Evolutionary conservation across 1,139 yeast genomes (phyloP).

Genomic region (Kurtzmaniella quercitrusa): DNA sequence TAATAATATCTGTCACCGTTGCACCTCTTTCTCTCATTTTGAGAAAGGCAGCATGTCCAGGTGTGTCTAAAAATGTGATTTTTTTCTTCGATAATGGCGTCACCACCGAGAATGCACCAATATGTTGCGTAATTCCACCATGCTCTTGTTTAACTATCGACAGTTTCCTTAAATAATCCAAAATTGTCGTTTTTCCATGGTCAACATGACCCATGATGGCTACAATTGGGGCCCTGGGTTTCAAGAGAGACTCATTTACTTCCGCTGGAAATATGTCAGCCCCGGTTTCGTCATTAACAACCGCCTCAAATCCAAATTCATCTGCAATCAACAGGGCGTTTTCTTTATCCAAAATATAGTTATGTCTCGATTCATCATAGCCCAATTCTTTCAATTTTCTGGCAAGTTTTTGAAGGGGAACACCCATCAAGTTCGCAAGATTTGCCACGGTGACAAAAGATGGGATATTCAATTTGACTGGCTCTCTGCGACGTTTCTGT

Average conservation of each 20-base stretch:
- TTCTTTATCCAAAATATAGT: constrained; percentile 80
- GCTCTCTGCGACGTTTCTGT: constrained; percentile 14
- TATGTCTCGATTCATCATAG: constrained; percentile 69
- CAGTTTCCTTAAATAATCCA: constrained; percentile 81
- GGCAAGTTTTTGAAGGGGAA: constrained; percentile 59
- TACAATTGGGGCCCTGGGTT: constrained; percentile 85
- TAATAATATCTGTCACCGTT: constrained; percentile 84
- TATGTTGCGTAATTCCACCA: constrained; percentile 98
- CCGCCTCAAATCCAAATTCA: constrained; percentile 75
- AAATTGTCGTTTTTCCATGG: constrained; percentile 94
- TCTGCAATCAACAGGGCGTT: constrained; percentile 84
- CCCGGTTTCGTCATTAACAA: constrained; percentile 55
- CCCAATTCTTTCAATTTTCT: constrained; percentile 64
- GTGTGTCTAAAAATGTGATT: constrained; percentile 92
- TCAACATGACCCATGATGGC: constrained; percentile 99
- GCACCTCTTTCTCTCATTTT: constrained; percentile 98
- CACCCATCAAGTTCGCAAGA: constrained; percentile 65
- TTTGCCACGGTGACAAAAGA: constrained; percentile 72
- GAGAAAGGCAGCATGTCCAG: constrained; percentile 96
- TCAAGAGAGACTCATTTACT: constrained; percentile 40
- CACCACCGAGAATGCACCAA: constrained; percentile 90
- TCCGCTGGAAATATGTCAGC: constrained; percentile 56
- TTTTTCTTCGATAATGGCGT: constrained; percentile 70
- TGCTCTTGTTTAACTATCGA: constrained; percentile 80
- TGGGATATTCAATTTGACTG: constrained; percentile 54